phyloP scores from a whole-genome alignment of 2,329 filamentous ascomycete genomes.

The Sarocladiaceae sp. region DNA sequence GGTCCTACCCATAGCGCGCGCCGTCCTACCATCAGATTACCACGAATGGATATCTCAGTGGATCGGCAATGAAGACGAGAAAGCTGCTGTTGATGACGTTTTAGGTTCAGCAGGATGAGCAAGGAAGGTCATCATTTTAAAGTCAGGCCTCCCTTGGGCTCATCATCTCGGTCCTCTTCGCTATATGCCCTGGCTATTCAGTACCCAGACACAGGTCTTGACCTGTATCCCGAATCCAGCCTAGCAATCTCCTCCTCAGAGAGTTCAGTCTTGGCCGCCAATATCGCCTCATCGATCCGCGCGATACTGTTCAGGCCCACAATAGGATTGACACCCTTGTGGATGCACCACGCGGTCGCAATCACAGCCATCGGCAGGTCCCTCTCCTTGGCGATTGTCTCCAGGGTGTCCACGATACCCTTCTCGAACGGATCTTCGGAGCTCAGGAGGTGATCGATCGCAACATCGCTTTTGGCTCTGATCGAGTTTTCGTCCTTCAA shows the following conservation, averaged over 20 bases:
- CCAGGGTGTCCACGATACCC: conserved; percentile 5
- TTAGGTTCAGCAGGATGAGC: too few relatives aligned
- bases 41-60: neutral
- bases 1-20: neutral
- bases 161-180: too few relatives aligned
- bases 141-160: neutral
- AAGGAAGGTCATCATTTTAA: too few relatives aligned
- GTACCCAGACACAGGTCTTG: neutral
- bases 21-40: neutral
- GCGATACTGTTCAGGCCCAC: conserved; percentile 54
- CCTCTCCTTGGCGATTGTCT: conserved; percentile 51
- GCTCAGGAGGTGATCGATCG: neutral
- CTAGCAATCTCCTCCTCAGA: neutral
- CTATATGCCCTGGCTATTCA: too few relatives aligned
- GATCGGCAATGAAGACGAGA: neutral
- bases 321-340: conserved; percentile 53
- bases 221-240: neutral
- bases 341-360: conserved; percentile 57
- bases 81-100: neutral
- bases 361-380: conserved; percentile 59
- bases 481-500: conserved; percentile 18
- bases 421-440: conserved; percentile 3
- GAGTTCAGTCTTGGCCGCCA: neutral
- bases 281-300: conserved; percentile 58
- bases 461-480: neutral